Base-by-base conservation (phyloP, 2,329 filamentous ascomycete species). In the Neonectria magnoliae region DNA sequence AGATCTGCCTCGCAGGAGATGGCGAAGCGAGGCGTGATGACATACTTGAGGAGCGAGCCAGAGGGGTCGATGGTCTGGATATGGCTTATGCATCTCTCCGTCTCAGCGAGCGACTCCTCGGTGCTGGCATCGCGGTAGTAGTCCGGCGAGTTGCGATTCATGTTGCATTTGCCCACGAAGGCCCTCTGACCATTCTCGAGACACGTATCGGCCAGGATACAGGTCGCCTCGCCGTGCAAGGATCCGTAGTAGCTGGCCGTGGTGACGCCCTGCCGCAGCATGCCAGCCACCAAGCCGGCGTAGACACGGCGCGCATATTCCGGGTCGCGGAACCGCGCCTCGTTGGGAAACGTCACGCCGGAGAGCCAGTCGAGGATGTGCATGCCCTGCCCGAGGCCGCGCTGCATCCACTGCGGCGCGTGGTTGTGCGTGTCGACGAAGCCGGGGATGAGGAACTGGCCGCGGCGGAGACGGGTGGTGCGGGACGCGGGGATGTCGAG, bases 341-440 rank as follows among this genome's bases (percentile, higher is more conserved):
- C 89, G 66, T 87, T 83, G 2, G 86, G 87, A 70, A 91, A 91
- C 0, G 90, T 91, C 41, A 90, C 81, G 18, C 84, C 76, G 27
- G 86, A 81, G 1, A 91, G 81, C 90, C 89, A 92, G 73, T 90
- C 85, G 10, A 90, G 79, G 64, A 87, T 85, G 67, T 86, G 81
- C 75, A 84, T 78, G 62, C 84, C 79, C 70, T 85, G 82, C 11
- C 82, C 82, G 10, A 85, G 76, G 25, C 84, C 82, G 22, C 82
- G 78, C 75, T 82, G 80, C 22, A 81, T 76, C 81, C 81, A 85
- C 68, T 87, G 83, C 41, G 89, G 89, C 1, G 89, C 89, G 72
- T 92, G 90, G 69, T 89, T 90, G 77, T 91, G 90, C 1, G 88
- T 91, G 78, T 91, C 89, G 57, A 91, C 79, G 70, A 89, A 85